Evolutionary conservation across 164 flowering plant genomes (phyloP), one percentile per base, ranked within the genome.

Genomic region (Echeveria elegans): DNA sequence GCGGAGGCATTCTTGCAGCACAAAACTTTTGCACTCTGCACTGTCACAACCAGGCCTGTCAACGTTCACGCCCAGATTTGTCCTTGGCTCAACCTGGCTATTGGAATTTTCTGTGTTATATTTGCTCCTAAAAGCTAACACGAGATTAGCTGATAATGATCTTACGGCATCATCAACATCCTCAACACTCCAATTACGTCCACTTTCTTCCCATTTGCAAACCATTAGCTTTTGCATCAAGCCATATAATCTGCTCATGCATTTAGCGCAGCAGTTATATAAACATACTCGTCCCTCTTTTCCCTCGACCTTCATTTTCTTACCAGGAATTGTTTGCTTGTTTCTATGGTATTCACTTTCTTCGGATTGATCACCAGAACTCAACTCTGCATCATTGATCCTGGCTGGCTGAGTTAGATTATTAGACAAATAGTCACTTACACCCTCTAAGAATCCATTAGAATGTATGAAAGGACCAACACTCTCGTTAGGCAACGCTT

Each of bases 91-190:
- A 64, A 40, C 30, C 26, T 43, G 61, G 62, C 41, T 65, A 48
- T 52, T 47, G 52, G 29, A 45, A 63, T 56, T 69, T 66, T 71
- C 80, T 24, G 74, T 41, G 48, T 29, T 40, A 74, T 65, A 75
- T 47, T 71, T 70, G 70, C 78, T 78, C 45, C 82, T 75, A n/a
- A 86, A 67, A 23, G 77, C 74, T 67, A 88, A 76, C 58, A 80
- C 71, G 73, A 91, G 86, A 70, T 81, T 84, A 34, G 74, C 76
- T 34, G 96, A 87, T 63, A 85, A 77, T 47, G 93, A 79, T 70
- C 85, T 70, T 52, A 94, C 88, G 65, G 79, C 70, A 70, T 89
- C 89, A 72, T 94, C 89, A 72, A 82, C 79, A 78, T 84, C 92
- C 58, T 87, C 97, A 26, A 83, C 76, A 0, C 84, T 83, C 77